Conservation (phyloP, 2,329 filamentous ascomycete species). For the Phaeosphaeria sp. region DNA sequence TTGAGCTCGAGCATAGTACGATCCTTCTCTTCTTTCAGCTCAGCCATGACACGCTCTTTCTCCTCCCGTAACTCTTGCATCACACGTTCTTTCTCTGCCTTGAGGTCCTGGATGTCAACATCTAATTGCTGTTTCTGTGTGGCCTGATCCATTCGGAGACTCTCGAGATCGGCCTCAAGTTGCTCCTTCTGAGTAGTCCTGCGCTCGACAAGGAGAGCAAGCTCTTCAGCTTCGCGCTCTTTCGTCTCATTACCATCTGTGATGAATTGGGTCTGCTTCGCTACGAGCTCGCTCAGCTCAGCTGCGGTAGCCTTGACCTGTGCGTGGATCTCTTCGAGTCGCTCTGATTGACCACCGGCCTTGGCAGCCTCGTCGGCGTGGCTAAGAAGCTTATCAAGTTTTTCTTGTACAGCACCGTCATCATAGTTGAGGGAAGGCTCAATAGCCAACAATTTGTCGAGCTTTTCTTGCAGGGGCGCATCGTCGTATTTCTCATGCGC, state of each 20-base stretch:
- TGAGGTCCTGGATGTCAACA: slow-evolving; percentile 54
- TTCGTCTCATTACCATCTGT: slow-evolving; percentile 79
- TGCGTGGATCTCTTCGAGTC: slow-evolving; percentile 86
- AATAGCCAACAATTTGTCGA: slow-evolving; percentile 61
- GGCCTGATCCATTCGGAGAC: slow-evolving; percentile 58
- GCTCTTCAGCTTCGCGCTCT: slow-evolving; percentile 80
- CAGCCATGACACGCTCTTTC: slow-evolving; percentile 49
- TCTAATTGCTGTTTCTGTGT: slow-evolving; percentile 68
- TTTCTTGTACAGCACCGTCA: slow-evolving; percentile 64
- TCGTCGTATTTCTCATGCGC: slow-evolving; percentile 61
- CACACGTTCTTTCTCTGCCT: slow-evolving; percentile 51
- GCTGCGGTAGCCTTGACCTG: slow-evolving; percentile 84
- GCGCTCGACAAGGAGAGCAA: slow-evolving; percentile 80
- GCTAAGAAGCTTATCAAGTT: slow-evolving; percentile 62
- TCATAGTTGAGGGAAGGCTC: slow-evolving; percentile 24
- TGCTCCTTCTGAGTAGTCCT: slow-evolving; percentile 70
- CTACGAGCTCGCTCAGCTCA: slow-evolving; percentile 83
- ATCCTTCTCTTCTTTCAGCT: slow-evolving; percentile 44
- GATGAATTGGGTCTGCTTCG: slow-evolving; percentile 75
- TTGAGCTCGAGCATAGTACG: slow-evolving; percentile 42
- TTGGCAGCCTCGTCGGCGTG: slow-evolving; percentile 68
- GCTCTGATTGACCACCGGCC: slow-evolving; percentile 76
- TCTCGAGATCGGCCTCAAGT: slow-evolving; percentile 56
- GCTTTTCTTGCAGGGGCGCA: slow-evolving; percentile 62
- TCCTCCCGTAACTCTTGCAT: slow-evolving; percentile 47